Conservation (phyloP, 306 rosid species). For the Hylodesmum podocarpum region DNA sequence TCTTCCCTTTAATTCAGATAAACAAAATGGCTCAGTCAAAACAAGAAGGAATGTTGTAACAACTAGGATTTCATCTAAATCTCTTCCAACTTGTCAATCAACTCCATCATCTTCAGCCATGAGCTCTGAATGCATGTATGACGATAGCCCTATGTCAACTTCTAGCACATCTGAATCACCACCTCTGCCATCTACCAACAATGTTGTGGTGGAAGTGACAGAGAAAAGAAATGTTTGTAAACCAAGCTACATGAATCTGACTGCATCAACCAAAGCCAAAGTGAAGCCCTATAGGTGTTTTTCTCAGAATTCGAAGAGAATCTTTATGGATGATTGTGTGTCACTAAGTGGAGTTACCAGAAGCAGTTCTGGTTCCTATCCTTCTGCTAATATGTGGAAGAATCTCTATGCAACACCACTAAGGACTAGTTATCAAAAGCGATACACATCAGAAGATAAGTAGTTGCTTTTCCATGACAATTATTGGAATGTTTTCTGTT, state of each 20-base stretch:
- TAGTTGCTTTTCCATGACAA: slow-evolving; percentile 19
- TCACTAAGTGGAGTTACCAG: slow-evolving; percentile 51
- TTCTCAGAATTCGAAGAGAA: slow-evolving; percentile 42
- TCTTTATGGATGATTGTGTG: slow-evolving; percentile 47
- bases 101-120: slow-evolving; percentile 58
- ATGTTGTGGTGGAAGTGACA: slow-evolving; percentile 25
- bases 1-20: slow-evolving; percentile 30
- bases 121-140: slow-evolving; percentile 60
- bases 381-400: slow-evolving; percentile 51
- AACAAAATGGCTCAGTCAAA: slow-evolving; percentile 42
- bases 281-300: slow-evolving; percentile 43
- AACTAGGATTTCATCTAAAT: slow-evolving; percentile 53
- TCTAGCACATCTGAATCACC: slow-evolving; percentile 55
- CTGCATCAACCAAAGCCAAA: slow-evolving; percentile 68
- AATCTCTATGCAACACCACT: slow-evolving; percentile 49
- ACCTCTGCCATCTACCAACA: slow-evolving; percentile 28
- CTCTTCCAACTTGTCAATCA: slow-evolving; percentile 42
- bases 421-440: slow-evolving; percentile 34
- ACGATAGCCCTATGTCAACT: slow-evolving; percentile 54
- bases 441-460: slow-evolving; percentile 22
- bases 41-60: slow-evolving; percentile 56
- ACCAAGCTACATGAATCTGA: slow-evolving; percentile 68
- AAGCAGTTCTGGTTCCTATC: slow-evolving; percentile 52
- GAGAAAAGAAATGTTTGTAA: slow-evolving; percentile 34
- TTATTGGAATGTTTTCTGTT: not conserved